phyloP scores from a whole-genome alignment of 2,329 filamentous ascomycete genomes.

The Verticillium klebahnii region DNA sequence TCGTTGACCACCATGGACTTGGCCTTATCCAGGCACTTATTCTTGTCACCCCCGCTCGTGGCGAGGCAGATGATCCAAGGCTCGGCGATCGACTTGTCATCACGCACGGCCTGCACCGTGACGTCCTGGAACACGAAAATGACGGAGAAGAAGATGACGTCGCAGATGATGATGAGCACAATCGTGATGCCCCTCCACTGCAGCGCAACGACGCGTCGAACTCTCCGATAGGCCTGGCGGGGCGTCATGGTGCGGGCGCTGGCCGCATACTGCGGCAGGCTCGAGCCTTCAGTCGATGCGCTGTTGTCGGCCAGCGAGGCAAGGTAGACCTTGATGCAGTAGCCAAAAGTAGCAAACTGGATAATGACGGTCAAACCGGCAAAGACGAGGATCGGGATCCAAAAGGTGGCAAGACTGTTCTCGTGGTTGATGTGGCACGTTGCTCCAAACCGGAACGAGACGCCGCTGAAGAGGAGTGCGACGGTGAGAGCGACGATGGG shows the following conservation, averaged over 20 bases:
- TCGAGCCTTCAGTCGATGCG: constrained; percentile 65
- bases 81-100: constrained; percentile 43
- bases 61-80: constrained; percentile 74
- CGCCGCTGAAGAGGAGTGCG: constrained; percentile 79
- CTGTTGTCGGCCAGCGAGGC: constrained; percentile 73
- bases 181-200: constrained; percentile 94
- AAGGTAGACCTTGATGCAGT: constrained; percentile 94
- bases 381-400: constrained; percentile 82
- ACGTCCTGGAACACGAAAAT: constrained; percentile 87
- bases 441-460: constrained; percentile 88
- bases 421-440: constrained; percentile 93
- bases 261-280: constrained; percentile 68
- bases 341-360: constrained; percentile 80
- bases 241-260: constrained; percentile 76
- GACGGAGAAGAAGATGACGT: constrained; percentile 91
- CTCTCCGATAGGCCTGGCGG: constrained; percentile 79
- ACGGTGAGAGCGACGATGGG: constrained; percentile 70
- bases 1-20: constrained; percentile 64
- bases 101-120: constrained; percentile 55
- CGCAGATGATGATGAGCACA: constrained; percentile 81
- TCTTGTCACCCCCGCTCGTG: constrained; percentile 51
- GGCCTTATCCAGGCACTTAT: constrained; percentile 60
- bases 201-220: constrained; percentile 80
- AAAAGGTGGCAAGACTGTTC: constrained; percentile 78
- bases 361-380: constrained; percentile 71